Evolutionary conservation across 2,329 filamentous ascomycete species (phyloP).

Genomic region (Arthrobotrys megalospora): DNA sequence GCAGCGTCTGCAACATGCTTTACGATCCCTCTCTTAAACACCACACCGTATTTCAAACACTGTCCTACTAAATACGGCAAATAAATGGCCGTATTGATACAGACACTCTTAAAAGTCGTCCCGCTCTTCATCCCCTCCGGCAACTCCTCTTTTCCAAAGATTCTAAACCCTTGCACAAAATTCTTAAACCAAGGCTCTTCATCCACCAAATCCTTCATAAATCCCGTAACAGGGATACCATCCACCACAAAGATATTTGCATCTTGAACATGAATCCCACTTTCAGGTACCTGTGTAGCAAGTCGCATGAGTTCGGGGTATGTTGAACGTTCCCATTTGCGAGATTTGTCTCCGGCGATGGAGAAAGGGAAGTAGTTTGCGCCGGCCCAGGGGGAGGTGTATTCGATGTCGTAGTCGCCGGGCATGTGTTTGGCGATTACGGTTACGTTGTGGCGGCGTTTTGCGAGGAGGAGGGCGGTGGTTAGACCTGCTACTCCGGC

Average conservation of each 20-base stretch:
- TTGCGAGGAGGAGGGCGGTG: slow-evolving; percentile 75
- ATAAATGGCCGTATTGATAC: slow-evolving; percentile 91
- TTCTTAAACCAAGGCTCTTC: slow-evolving; percentile 81
- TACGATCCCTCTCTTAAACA: slow-evolving; percentile 76
- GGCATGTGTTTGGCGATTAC: slow-evolving; percentile 91
- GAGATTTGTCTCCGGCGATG: slow-evolving; percentile 26
- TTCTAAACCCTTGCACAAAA: slow-evolving; percentile 75
- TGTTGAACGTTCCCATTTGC: slow-evolving; percentile 67
- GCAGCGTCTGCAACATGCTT: slow-evolving; percentile 82
- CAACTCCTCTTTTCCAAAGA: slow-evolving; percentile 40
- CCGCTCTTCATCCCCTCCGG: slow-evolving; percentile 78
- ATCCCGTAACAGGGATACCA: slow-evolving; percentile 65
- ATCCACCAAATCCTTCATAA: slow-evolving; percentile 78
- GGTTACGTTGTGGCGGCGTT: slow-evolving; percentile 75
- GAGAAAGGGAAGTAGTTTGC: slow-evolving; percentile 77
- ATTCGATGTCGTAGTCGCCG: slow-evolving; percentile 91
- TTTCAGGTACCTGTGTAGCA: slow-evolving; percentile 78
- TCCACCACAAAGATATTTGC: slow-evolving; percentile 53
- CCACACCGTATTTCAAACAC: slow-evolving; percentile 80
- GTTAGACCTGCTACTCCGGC: slow-evolving; percentile 78
- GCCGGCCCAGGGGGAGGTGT: slow-evolving; percentile 89
- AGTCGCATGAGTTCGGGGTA: slow-evolving; percentile 76
- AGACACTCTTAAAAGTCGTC: slow-evolving; percentile 84
- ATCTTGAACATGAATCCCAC: slow-evolving; percentile 85
- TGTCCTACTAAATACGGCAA: slow-evolving; percentile 87